Evolutionary conservation across 1,139 yeast genomes (phyloP).

Genomic region (Candida albicans): DNA sequence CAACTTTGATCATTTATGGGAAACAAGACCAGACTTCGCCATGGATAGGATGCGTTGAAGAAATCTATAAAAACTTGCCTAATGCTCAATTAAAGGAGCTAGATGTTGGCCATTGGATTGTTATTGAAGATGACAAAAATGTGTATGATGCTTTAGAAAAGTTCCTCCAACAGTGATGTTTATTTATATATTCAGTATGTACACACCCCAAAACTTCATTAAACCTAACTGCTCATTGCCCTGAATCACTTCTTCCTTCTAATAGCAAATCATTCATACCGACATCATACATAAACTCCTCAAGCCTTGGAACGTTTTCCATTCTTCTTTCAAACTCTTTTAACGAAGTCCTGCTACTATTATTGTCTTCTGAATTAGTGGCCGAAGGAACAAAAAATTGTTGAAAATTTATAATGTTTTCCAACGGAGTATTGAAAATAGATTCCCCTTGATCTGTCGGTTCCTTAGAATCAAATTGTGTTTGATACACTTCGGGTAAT

Average conservation of each 20-base stretch:
- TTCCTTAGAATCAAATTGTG: neutral
- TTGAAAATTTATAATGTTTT: constrained; percentile 21
- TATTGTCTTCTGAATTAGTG: constrained; percentile 6
- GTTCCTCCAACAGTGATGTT: constrained; percentile 4
- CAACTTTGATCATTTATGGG: constrained; percentile 22
- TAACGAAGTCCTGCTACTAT: neutral
- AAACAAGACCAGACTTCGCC: constrained; percentile 25
- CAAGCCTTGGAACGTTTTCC: constrained; percentile 13
- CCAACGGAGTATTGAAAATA: constrained; percentile 9
- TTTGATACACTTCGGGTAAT: neutral
- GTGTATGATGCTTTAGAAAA: constrained; percentile 12
- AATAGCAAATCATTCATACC: constrained; percentile 24
- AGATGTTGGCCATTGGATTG: constrained; percentile 28
- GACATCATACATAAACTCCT: constrained; percentile 20
- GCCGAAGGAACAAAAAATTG: constrained; percentile 21
- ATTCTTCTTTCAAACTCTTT: neutral
- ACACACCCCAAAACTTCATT: neutral
- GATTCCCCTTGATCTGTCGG: neutral
- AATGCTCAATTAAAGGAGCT: constrained; percentile 13
- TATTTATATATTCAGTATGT: neutral
- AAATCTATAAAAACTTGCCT: constrained; percentile 17
- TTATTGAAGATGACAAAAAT: constrained; percentile 20
- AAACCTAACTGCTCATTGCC: neutral
- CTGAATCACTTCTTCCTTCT: constrained; percentile 14
- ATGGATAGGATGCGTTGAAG: constrained; percentile 22